Conservation (phyloP, 139 green algal species). For the Chlorella sorokiniana region DNA sequence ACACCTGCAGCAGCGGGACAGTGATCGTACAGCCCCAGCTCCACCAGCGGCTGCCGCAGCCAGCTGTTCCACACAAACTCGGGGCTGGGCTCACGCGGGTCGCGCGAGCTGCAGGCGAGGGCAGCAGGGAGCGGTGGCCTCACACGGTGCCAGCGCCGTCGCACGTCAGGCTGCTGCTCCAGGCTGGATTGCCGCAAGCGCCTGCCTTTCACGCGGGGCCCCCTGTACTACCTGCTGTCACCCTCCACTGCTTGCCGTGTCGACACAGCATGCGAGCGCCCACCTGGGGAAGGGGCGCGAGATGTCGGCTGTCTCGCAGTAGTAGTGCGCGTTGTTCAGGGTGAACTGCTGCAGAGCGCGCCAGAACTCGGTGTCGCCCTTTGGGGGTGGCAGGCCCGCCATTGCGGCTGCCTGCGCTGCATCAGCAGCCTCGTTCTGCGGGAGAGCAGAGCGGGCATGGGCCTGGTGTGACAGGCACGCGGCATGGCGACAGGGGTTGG, state of each 20-base stretch:
- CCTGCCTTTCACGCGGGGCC: too few relatives aligned
- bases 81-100: conserved; percentile 48
- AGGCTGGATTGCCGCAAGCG: too few relatives aligned
- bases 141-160: background rate
- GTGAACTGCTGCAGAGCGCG: conserved; percentile 56
- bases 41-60: conserved; percentile 69
- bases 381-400: conserved; percentile 39
- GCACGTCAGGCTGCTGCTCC: background rate
- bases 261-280: background rate
- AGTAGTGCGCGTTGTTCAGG: conserved; percentile 89
- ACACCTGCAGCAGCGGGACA: conserved; percentile 88
- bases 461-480: background rate
- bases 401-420: conserved; percentile 2
- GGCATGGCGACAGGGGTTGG: background rate
- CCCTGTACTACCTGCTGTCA: background rate
- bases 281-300: conserved; percentile 88
- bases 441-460: background rate
- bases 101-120: background rate
- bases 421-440: conserved; percentile 17
- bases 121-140: background rate
- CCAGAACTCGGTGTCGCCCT: conserved; percentile 37
- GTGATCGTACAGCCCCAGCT: conserved; percentile 65
- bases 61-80: conserved; percentile 94
- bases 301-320: conserved; percentile 94
- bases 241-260: background rate